Conservation (phyloP, 306 rosid species). For the Medicago lupulina region DNA sequence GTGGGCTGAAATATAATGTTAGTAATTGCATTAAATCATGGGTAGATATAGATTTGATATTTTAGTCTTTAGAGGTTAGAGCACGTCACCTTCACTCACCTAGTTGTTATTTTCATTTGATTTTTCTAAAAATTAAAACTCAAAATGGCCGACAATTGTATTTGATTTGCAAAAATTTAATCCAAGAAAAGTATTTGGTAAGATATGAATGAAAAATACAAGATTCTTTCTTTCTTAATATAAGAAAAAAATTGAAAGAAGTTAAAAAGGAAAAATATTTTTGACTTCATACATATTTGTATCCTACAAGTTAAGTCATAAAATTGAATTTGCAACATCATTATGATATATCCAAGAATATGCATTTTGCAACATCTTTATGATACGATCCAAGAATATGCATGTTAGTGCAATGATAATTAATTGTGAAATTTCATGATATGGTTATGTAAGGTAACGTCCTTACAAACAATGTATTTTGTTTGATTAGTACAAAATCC, state of each 20-base stretch:
- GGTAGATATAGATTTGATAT: background rate
- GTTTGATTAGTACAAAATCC: background rate
- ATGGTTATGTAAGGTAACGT: background rate
- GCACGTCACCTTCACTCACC: background rate
- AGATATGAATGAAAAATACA: conserved; percentile 1
- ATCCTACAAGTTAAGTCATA: conserved; percentile 12
- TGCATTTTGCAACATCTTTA: background rate
- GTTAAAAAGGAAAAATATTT: background rate
- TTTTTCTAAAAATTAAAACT: conserved; percentile 7
- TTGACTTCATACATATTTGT: background rate
- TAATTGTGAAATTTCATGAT: background rate
- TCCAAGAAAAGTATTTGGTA: background rate
- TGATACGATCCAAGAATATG: background rate
- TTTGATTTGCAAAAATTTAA: background rate
- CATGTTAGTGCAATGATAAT: background rate
- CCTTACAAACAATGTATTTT: background rate
- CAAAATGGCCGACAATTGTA: conserved; percentile 7
- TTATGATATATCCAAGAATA: background rate
- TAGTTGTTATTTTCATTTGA: background rate
- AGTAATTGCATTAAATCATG: conserved; percentile 3
- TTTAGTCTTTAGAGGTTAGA: background rate
- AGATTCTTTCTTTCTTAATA: background rate
- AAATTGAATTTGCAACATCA: background rate
- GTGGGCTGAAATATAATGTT: conserved; percentile 12
- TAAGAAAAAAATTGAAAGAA: background rate